Evolutionary conservation across 306 rosid species (phyloP).

Genomic region (Luffa acutangula): DNA sequence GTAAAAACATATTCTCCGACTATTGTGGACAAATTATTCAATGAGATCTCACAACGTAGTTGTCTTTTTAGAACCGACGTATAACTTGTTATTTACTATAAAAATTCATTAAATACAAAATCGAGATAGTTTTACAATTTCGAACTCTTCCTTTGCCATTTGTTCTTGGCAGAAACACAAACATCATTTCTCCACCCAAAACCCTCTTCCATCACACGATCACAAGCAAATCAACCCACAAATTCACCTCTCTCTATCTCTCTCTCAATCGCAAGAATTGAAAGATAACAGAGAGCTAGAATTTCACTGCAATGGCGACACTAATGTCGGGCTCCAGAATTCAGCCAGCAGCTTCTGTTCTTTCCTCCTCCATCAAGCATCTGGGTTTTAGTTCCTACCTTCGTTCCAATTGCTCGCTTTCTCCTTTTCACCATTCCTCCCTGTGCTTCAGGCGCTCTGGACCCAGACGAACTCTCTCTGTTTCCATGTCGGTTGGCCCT

Average conservation of each 20-base stretch:
- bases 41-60: no score
- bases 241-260: neutral
- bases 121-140: no score
- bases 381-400: slow-evolving; percentile 17
- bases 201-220: neutral
- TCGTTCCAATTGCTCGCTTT: slow-evolving; percentile 20
- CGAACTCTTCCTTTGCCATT: neutral
- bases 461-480: slow-evolving; percentile 21
- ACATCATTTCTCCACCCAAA: neutral
- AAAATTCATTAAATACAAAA: no score
- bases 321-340: slow-evolving; percentile 46
- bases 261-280: neutral
- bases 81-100: no score
- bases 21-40: no score
- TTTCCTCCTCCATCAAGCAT: slow-evolving; percentile 48
- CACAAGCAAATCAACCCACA: neutral
- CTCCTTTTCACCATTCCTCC: slow-evolving; percentile 1
- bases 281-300: neutral
- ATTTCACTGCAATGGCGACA: slow-evolving; percentile 4
- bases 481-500: slow-evolving; percentile 51
- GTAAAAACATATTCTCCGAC: no score
- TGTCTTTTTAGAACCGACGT: no score
- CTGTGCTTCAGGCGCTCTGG: slow-evolving; percentile 1
- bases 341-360: slow-evolving; percentile 46
- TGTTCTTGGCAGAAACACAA: neutral